Conservation (phyloP, 2,329 filamentous ascomycete species). For the Aspergillus bombycis region DNA sequence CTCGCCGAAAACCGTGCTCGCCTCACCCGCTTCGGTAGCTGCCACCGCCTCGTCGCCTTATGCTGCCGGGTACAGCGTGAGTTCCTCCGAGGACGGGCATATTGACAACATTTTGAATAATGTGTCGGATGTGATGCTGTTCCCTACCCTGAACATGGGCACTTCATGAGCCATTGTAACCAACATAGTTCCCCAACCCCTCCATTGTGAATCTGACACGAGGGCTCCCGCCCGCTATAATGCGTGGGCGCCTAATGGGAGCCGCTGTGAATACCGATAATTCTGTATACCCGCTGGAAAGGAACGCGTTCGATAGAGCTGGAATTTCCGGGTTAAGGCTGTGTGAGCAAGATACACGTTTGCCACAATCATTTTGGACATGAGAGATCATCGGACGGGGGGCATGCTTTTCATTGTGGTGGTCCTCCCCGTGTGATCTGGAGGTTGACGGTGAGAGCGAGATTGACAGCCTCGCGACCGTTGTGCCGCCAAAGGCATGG, state of each 20-base stretch:
- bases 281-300: not conserved
- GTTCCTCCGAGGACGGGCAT: slow-evolving; percentile 25
- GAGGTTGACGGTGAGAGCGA: not conserved
- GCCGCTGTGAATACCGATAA: not conserved
- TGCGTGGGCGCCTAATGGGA: not conserved
- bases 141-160: slow-evolving; percentile 33
- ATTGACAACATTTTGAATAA: slow-evolving; percentile 37
- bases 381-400: not conserved
- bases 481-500: not conserved
- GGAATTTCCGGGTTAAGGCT: not conserved
- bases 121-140: slow-evolving; percentile 41
- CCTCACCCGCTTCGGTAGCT: slow-evolving; percentile 15
- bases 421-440: not conserved
- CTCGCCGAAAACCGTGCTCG: slow-evolving; percentile 14
- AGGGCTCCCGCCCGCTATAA: not conserved
- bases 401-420: not conserved
- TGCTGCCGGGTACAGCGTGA: slow-evolving; percentile 10
- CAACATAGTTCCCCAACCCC: not conserved
- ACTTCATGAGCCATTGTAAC: slow-evolving; percentile 13
- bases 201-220: not conserved
- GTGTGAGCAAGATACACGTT: not conserved
- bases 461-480: not conserved
- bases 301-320: not conserved
- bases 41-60: slow-evolving; percentile 11
- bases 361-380: not conserved